A percentile compares a stretch with the other conserved stretches of the same genome.
These are phyloP conservation scores for Parietichytrium sp. DNA, from an alignment of 108 stramenopile genomes.

Conservation along the genomic window DNA sequence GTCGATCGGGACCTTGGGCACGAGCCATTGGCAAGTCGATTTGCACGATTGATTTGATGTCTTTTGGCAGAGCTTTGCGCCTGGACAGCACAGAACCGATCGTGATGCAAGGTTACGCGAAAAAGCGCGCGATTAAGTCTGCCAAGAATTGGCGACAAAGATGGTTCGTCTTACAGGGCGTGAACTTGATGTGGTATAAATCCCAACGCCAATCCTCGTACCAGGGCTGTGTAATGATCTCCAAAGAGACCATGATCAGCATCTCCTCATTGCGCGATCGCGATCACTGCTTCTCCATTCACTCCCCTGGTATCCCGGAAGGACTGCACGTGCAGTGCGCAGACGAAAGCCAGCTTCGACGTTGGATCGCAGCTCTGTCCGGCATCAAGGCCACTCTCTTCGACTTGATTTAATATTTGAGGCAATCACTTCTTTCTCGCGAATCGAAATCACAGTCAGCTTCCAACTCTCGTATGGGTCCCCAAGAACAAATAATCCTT, in stretches of 20 bases:
- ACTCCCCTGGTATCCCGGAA: too few species aligned
- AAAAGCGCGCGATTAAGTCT: conserved; percentile 11
- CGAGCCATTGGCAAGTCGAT: not conserved
- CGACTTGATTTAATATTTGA: too few species aligned
- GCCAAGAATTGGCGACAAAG: not conserved
- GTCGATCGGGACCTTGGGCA: conserved; percentile 1
- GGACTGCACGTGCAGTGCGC: too few species aligned
- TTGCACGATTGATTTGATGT: not conserved
- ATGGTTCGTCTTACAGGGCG: conserved; percentile 24
- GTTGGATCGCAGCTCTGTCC: too few species aligned
- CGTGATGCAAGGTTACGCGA: not conserved
- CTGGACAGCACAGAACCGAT: not conserved
- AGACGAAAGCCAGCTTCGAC: too few species aligned
- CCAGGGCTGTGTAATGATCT: not conserved
- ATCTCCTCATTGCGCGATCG: too few species aligned
- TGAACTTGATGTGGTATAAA: conserved; percentile 11
- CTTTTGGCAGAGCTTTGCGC: not conserved
- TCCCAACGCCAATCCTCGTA: not conserved
- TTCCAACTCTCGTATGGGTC: too few species aligned
- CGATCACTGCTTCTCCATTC: too few species aligned
- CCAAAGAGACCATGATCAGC: not conserved
- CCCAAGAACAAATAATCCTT: too few species aligned
- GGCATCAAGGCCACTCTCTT: too few species aligned
- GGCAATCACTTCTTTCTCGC: too few species aligned
- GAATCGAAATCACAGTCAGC: too few species aligned